phyloP scores from a whole-genome alignment of 1,284 basidiomycete genomes.

The Anthracocystis walkeri region DNA sequence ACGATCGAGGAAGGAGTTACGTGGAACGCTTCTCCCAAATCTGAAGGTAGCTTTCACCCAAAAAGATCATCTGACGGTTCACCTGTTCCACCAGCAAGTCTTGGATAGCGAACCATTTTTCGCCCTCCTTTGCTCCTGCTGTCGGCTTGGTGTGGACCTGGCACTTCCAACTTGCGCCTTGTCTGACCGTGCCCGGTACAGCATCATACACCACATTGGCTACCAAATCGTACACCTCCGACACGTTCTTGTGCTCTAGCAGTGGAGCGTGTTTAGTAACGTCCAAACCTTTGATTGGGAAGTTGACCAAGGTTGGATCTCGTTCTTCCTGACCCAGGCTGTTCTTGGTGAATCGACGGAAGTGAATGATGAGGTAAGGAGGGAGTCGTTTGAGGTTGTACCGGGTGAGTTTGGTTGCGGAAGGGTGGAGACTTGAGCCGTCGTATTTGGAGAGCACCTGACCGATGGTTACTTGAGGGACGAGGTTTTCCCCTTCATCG shows the following conservation, averaged over 20 bases:
- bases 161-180: slow-evolving; percentile 89
- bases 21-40: slow-evolving; percentile 39
- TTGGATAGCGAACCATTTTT: slow-evolving; percentile 97
- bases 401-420: slow-evolving; percentile 72
- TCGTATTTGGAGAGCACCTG: slow-evolving; percentile 96
- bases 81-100: slow-evolving; percentile 96
- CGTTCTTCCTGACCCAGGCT: slow-evolving; percentile 92
- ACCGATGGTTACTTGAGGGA: slow-evolving; percentile 93
- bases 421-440: slow-evolving; percentile 72
- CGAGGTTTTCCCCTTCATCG: slow-evolving; percentile 87
- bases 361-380: slow-evolving; percentile 91
- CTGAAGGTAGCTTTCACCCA: slow-evolving; percentile 91
- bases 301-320: slow-evolving; percentile 98
- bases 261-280: slow-evolving; percentile 27
- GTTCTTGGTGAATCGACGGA: slow-evolving; percentile 98
- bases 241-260: slow-evolving; percentile 70
- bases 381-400: slow-evolving; percentile 90
- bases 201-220: slow-evolving; percentile 96
- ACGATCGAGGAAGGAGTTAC: too few species aligned
- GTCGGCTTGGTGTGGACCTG: slow-evolving; percentile 77
- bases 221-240: slow-evolving; percentile 89
- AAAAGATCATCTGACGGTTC: slow-evolving; percentile 95
- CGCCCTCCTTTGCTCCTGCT: slow-evolving; percentile 64
- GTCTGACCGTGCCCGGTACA: slow-evolving; percentile 88
- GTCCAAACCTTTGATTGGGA: slow-evolving; percentile 84